Conservation (phyloP, 768 basidiomycete genomes). For the Leccinum aurantiacum region DNA sequence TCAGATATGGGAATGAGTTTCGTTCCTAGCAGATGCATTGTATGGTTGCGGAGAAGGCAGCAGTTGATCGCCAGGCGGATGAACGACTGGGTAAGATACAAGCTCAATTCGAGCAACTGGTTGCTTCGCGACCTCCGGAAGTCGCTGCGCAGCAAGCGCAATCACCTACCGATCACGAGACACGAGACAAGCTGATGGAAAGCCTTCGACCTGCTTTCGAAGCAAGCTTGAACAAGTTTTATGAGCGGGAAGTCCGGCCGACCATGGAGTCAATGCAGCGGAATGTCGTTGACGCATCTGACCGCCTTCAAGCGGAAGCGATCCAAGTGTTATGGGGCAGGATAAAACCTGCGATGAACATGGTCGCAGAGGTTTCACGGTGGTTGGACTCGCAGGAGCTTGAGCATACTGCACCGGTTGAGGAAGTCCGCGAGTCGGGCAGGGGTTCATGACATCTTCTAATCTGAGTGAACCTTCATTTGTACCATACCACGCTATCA, state of each 20-base stretch:
- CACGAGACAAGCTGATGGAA: slow-evolving; percentile 19
- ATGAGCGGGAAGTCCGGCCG: slow-evolving; percentile 24
- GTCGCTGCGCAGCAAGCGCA: background rate
- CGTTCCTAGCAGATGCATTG: slow-evolving; percentile 17
- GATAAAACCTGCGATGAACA: slow-evolving; percentile 33
- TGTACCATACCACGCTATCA: slow-evolving; percentile 13
- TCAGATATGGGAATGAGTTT: slow-evolving; percentile 4
- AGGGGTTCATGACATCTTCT: slow-evolving; percentile 2
- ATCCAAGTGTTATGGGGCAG: slow-evolving; percentile 27
- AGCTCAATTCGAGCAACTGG: slow-evolving; percentile 18
- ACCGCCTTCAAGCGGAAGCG: slow-evolving; percentile 24
- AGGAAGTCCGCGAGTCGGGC: background rate
- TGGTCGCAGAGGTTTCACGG: slow-evolving; percentile 30
- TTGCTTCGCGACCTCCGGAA: slow-evolving; percentile 7
- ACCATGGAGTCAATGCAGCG: slow-evolving; percentile 15
- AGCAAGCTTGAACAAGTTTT: slow-evolving; percentile 21
- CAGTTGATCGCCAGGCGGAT: slow-evolving; percentile 14
- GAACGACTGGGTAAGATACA: slow-evolving; percentile 17
- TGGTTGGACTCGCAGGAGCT: slow-evolving; percentile 34
- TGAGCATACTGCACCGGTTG: slow-evolving; percentile 18
- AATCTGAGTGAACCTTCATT: slow-evolving; percentile 14
- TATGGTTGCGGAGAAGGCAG: slow-evolving; percentile 16
- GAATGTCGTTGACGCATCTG: slow-evolving; percentile 12
- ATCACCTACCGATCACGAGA: background rate
- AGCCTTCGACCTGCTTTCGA: slow-evolving; percentile 22